Conservation (phyloP, 2,329 filamentous ascomycete genomes). For the Aureobasidium sp. region DNA sequence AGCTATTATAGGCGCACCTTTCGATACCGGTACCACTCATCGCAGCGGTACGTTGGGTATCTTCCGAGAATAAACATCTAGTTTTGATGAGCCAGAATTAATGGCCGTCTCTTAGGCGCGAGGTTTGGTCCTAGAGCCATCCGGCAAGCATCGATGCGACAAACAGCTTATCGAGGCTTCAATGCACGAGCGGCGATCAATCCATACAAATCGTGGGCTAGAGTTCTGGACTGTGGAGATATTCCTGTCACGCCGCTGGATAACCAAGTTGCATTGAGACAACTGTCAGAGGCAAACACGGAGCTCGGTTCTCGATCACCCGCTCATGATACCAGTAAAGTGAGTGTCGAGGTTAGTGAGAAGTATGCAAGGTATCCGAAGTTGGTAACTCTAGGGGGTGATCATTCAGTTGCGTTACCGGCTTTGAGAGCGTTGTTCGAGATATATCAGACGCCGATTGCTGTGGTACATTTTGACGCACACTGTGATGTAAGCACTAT, state of each 20-base stretch:
- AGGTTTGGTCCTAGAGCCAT: constrained; percentile 85
- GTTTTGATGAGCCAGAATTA: no score
- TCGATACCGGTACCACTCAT: constrained; percentile 37
- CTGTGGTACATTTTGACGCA: constrained; percentile 46
- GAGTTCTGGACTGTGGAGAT: constrained; percentile 80
- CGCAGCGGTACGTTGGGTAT: neutral
- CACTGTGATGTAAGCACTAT: constrained; percentile 54
- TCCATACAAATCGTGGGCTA: constrained; percentile 72
- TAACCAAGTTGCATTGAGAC: constrained; percentile 59
- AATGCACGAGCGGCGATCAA: constrained; percentile 78
- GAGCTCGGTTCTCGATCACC: neutral
- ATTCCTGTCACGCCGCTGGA: constrained; percentile 82
- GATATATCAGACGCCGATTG: constrained; percentile 36
- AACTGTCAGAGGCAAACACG: neutral
- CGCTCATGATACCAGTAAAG: neutral
- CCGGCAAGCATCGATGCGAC: constrained; percentile 71
- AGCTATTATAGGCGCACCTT: constrained; percentile 42
- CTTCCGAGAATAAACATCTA: no score
- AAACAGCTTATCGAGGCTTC: constrained; percentile 65
- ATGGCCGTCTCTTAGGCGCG: constrained; percentile 29
- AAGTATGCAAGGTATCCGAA: constrained; percentile 24
- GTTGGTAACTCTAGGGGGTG: constrained; percentile 36
- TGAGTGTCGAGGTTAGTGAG: neutral
- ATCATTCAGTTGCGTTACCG: constrained; percentile 44
- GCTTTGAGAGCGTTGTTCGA: constrained; percentile 41